Percentiles rank a stretch among this genome's conserved stretches.
Conservation (phyloP, 2,329 filamentous ascomycete species). For the Cordyceps cateniannulata region DNA sequence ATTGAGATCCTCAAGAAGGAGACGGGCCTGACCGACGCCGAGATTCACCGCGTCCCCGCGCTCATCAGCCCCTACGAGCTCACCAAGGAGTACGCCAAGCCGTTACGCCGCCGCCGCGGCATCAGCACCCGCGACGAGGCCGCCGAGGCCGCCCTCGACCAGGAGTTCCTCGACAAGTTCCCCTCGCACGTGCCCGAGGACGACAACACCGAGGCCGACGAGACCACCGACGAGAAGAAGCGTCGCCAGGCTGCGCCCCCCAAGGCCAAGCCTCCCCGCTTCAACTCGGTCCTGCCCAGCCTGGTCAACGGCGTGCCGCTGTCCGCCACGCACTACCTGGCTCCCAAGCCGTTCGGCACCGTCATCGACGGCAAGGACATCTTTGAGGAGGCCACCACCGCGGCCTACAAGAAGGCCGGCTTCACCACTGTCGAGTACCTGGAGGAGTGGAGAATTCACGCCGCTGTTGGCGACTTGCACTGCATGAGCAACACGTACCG, state of each 20-base stretch:
- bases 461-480: neutral
- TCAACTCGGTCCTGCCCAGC: neutral
- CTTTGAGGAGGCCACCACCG: constrained; percentile 11
- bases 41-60: constrained; percentile 19
- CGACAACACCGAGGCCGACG: neutral
- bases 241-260: neutral
- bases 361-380: constrained; percentile 20
- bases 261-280: neutral
- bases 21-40: constrained; percentile 17
- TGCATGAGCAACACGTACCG: neutral
- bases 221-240: neutral
- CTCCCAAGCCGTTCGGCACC: constrained; percentile 20
- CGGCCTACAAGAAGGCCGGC: neutral
- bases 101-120: neutral
- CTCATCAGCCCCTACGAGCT: neutral
- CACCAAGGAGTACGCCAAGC: neutral
- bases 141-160: constrained; percentile 4
- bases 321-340: constrained; percentile 5
- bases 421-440: neutral
- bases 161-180: neutral
- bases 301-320: neutral
- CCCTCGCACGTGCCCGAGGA: neutral
- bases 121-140: neutral
- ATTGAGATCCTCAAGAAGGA: constrained; percentile 19
- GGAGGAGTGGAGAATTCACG: neutral